Evolutionary conservation across 768 basidiomycete genomes (phyloP), one percentile per base, ranked within the genome.

Genomic region (Lentinula aciculospora): DNA sequence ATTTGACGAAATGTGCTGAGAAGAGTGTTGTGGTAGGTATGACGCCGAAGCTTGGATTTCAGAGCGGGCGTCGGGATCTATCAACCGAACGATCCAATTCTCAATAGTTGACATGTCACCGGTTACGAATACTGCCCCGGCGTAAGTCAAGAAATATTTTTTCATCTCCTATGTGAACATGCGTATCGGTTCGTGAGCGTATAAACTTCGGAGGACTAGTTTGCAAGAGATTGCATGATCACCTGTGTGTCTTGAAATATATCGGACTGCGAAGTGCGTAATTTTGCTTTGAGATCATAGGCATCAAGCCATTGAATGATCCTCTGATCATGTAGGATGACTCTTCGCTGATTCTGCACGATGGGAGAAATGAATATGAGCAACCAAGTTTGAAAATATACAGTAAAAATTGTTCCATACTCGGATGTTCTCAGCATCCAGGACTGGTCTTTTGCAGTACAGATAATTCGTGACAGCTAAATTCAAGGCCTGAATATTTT

Each of bases 91-190:
- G 25, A 80, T 71, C 79, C 79, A 80, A 56, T 60, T 51, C 53
- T 71, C 60, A 45, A 78, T 69, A 10, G 64, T 63, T 19, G 63
- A 49, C 46, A 74, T 64, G 4, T 78, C 79, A 25, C 64, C 71
- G 48, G 74, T 73, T 10, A 67, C 62, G 60, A 68, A 78, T 2
- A 79, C 69, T 5, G 77, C 79, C 4, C 77, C 79, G 0, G 79
- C 73, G 54, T 80, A 80, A n/a, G 74, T 72, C 61, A 69, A 60
- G 56, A 80, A 79, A n/a, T 79, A 60, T 32, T 40, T 36, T 39
- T 25, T 37, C 34, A 50, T 17, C 31, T 31, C 27, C 32, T 64
- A 53, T 15, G 44, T 62, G 8, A 42, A 15, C 5, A 40, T 12
- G 17, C 19, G 5, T 19, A n/a, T 32, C 40, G 19, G 29, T 28